Evolutionary conservation across 2,329 filamentous ascomycete genomes (phyloP), one percentile per base, ranked within the genome.

Genomic region (Diplodia seriata): DNA sequence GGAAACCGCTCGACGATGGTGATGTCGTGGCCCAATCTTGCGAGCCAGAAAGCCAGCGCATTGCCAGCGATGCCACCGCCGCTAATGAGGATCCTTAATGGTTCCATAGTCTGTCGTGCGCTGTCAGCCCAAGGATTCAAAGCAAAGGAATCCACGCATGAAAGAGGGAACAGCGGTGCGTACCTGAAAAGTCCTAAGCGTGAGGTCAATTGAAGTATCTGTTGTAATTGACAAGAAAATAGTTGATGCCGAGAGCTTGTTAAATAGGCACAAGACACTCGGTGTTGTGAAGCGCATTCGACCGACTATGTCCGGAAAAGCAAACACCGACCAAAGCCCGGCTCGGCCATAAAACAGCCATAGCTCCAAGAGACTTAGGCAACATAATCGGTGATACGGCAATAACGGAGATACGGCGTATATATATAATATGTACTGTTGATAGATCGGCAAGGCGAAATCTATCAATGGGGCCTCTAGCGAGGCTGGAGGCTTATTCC

Each of bases 11-110:
- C 83, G 43, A 84, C 71, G 38, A 84, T 69, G 1, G 80, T 81
- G 49, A 81, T 73, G 38, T 73, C 68, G 50, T 76, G 76, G 29
- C 59, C 59, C 18, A 63, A 14, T n/a, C 38, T 63, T 1, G 83
- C 76, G 23, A 88, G 82, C 76, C 83, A 84, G 74, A 81, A 83
- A 33, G 85, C 85, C 11, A 86, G 76, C 11, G 83, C 78, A 23
- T 72, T 72, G 9, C 76, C 76, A 62, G 70, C 69, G 47, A 76
- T 67, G 6, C 75, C 75, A 9, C 73, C 74, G 23, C 76, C 76
- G 56, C 70, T 43, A 26, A 78, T 72, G 62, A 78, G 74, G 61
- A 78, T 70, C 33, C 73, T 73, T 40, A 76, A 70, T 31, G 69
- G 53, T n/a, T 36, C 20, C 62, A 66, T 66, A 11, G 20, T 20